Percentiles rank a stretch among this genome's conserved stretches.
These are phyloP conservation scores for Starmerella asiatica DNA, from an alignment of 805 yeast species.

Conservation along the genomic window DNA sequence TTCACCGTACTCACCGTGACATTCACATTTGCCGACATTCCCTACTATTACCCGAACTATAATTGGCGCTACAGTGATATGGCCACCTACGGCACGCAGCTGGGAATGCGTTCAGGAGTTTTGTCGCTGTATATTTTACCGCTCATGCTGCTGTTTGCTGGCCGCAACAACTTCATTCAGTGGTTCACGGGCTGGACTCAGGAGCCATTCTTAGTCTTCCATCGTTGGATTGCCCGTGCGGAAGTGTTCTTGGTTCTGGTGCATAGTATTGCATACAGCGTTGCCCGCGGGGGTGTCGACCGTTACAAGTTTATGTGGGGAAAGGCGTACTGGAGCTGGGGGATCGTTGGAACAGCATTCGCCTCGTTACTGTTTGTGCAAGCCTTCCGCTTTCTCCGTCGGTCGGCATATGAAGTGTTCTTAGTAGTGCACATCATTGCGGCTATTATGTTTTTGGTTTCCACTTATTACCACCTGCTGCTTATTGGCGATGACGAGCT, in stretches of 20 bases:
- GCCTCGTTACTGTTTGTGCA: conserved; percentile 34
- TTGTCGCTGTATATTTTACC: conserved; percentile 21
- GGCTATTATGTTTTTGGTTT: conserved; percentile 35
- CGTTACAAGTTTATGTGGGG: conserved; percentile 12
- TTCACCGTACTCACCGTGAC: conserved; percentile 26
- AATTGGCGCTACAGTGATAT: neutral
- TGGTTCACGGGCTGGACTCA: conserved; percentile 48
- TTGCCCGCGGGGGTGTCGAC: conserved; percentile 11
- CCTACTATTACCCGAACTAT: conserved; percentile 7
- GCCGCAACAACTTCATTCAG: conserved; percentile 56
- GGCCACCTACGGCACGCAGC: conserved; percentile 2
- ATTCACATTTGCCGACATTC: conserved; percentile 20
- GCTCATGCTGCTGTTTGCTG: conserved; percentile 35
- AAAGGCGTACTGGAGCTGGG: conserved; percentile 17
- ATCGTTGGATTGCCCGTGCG: conserved; percentile 29
- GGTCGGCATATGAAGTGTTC: conserved; percentile 43
- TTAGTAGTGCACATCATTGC: conserved; percentile 40
- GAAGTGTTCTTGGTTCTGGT: conserved; percentile 19
- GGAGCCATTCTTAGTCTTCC: conserved; percentile 45
- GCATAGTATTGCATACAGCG: conserved; percentile 21
- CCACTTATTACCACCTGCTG: conserved; percentile 42
- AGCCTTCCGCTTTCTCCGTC: conserved; percentile 40
- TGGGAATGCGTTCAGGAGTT: conserved; percentile 15
- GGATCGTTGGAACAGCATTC: conserved; percentile 22
- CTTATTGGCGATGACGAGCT: conserved; percentile 2